Conservation (phyloP, 495 filamentous ascomycete genomes). For the Xylaria sp. region DNA sequence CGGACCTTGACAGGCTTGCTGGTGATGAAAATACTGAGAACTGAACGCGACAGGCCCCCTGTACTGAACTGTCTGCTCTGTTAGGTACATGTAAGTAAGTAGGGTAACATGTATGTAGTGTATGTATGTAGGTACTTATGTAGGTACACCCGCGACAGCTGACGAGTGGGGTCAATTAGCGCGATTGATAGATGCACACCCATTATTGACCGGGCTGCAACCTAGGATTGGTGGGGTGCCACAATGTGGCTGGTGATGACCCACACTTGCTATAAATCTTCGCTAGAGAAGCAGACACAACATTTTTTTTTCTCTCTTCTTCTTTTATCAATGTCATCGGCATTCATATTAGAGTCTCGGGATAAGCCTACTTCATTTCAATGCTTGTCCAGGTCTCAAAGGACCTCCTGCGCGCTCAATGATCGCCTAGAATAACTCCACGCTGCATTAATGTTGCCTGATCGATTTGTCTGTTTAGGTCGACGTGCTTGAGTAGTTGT, state of each 20-base stretch:
- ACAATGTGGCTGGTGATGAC: constrained; percentile 17
- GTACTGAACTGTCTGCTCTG: neutral
- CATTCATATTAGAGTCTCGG: constrained; percentile 99
- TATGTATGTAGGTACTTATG: too few relatives aligned
- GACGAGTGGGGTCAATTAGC: neutral
- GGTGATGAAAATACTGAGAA: constrained; percentile 21
- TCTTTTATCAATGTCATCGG: constrained; percentile 82
- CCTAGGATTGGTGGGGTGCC: neutral
- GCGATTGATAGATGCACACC: neutral
- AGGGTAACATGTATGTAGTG: too few relatives aligned
- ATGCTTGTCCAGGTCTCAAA: constrained; percentile 89
- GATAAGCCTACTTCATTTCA: constrained; percentile 73
- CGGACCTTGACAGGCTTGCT: neutral
- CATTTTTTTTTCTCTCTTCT: constrained; percentile 49
- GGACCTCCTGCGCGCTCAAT: constrained; percentile 97
- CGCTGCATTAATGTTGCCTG: constrained; percentile 72
- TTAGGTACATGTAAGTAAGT: too few relatives aligned
- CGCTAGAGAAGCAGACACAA: neutral
- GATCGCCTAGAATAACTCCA: constrained; percentile 87
- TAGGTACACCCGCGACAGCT: neutral
- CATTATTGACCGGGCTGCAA: neutral
- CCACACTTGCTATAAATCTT: constrained; percentile 4
- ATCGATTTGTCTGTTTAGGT: constrained; percentile 52
- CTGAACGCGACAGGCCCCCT: constrained; percentile 2
- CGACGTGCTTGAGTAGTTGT: constrained; percentile 52